Percentiles rank a stretch among this genome's conserved stretches.
phyloP scores from a whole-genome alignment of 1,139 yeast species.

The Candida buenavistaensis region DNA sequence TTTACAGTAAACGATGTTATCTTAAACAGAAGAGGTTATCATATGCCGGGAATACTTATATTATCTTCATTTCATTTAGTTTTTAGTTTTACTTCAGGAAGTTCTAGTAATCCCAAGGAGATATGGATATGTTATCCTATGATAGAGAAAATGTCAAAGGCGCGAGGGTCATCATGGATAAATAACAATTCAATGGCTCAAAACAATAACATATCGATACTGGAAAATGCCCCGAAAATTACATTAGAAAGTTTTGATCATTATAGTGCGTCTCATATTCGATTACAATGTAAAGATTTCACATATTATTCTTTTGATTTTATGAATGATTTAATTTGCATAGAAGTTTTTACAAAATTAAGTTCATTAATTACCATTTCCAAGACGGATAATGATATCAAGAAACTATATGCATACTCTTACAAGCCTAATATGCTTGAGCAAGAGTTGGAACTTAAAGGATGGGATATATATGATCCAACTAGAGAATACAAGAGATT shows the following conservation, averaged over 20 bases:
- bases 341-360: constrained; percentile 72
- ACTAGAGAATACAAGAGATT: constrained; percentile 66
- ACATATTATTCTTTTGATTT: constrained; percentile 83
- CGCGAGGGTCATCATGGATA: constrained; percentile 50
- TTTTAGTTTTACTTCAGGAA: constrained; percentile 48
- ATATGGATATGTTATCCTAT: constrained; percentile 94
- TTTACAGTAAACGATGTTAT: constrained; percentile 63
- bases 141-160: constrained; percentile 64
- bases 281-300: constrained; percentile 83
- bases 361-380: constrained; percentile 56
- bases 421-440: constrained; percentile 62
- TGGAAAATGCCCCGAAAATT: constrained; percentile 10
- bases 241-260: constrained; percentile 29
- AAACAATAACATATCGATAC: constrained; percentile 6
- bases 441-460: constrained; percentile 52
- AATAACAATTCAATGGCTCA: constrained; percentile 12
- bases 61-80: constrained; percentile 86
- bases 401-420: constrained; percentile 49
- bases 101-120: constrained; percentile 48
- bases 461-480: constrained; percentile 75
- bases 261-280: constrained; percentile 54
- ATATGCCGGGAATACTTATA: constrained; percentile 67
- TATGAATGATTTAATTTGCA: constrained; percentile 54
- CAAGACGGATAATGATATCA: constrained; percentile 33
- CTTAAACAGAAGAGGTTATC: constrained; percentile 67